phyloP scores from a whole-genome alignment of 352 stramenopile genomes.

The Phytophthora citricola region DNA sequence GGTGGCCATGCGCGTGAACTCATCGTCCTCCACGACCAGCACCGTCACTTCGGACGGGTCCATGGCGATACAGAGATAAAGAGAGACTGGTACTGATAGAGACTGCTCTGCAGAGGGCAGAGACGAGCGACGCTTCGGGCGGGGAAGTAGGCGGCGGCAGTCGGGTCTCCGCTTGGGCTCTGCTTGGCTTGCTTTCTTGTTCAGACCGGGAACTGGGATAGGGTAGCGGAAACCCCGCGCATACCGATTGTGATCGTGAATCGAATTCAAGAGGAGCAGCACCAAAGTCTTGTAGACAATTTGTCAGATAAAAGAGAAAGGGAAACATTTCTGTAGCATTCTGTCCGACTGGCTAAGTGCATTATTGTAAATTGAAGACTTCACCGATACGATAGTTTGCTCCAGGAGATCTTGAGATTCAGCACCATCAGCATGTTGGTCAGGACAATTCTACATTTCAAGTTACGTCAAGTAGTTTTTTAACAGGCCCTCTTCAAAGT shows the following conservation, averaged over 20 bases:
- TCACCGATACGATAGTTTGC: too few relatives aligned
- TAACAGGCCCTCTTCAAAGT: too few relatives aligned
- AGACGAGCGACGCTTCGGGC: slow-evolving; percentile 28
- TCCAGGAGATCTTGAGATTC: too few relatives aligned
- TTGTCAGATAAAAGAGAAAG: background rate
- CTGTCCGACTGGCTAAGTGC: background rate
- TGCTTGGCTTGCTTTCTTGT: slow-evolving; percentile 15
- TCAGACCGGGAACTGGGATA: slow-evolving; percentile 7
- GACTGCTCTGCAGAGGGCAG: slow-evolving; percentile 12
- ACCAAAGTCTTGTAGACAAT: too few relatives aligned
- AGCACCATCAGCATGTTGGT: too few relatives aligned
- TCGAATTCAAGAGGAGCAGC: background rate
- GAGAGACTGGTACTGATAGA: slow-evolving; percentile 2
- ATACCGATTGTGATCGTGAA: slow-evolving; percentile 2
- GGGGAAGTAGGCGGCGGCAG: slow-evolving; percentile 1
- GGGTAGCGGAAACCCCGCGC: slow-evolving; percentile 5
- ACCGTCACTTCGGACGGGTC: slow-evolving; percentile 90
- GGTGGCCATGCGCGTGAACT: slow-evolving; percentile 90
- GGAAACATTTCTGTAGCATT: too few relatives aligned
- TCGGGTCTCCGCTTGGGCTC: slow-evolving; percentile 4
- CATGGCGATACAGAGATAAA: slow-evolving; percentile 41
- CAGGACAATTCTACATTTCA: too few relatives aligned
- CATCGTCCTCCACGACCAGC: slow-evolving; percentile 89
- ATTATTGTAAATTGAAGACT: background rate
- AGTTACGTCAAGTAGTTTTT: too few relatives aligned